A percentile compares a stretch with the other conserved stretches of the same genome.
These are phyloP conservation scores for Heliamphora pulchella DNA, from an alignment of 179 eudicot genomes.

Conservation along the genomic window DNA sequence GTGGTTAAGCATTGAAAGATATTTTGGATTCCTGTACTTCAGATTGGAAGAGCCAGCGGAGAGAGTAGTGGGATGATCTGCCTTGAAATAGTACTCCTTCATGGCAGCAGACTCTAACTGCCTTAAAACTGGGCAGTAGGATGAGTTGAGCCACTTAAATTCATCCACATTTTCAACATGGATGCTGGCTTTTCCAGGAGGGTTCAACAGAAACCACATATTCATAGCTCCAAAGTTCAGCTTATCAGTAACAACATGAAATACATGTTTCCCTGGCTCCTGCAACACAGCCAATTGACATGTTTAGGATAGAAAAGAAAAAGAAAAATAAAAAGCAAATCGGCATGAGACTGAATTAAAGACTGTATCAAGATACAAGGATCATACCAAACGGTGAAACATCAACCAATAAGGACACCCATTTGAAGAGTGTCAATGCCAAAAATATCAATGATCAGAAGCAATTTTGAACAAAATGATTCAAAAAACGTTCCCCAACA, in stretches of 20 bases:
- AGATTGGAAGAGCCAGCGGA: conserved; percentile 77
- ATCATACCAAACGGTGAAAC: background rate
- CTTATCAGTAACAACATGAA: conserved; percentile 90
- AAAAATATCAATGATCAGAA: background rate
- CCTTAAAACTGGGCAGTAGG: conserved; percentile 78
- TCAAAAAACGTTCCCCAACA: background rate
- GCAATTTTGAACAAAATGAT: background rate
- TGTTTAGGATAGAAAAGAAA: conserved; percentile 6
- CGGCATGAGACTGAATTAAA: background rate
- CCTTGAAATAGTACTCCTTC: conserved; percentile 89
- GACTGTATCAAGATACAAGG: background rate
- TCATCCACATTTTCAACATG: conserved; percentile 94
- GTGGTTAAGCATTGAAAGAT: conserved; percentile 90
- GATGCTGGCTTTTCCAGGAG: conserved; percentile 80
- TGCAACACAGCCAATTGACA: conserved; percentile 30
- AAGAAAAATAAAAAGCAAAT: background rate
- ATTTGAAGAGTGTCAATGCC: background rate
- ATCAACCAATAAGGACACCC: background rate
- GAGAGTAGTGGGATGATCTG: conserved; percentile 55
- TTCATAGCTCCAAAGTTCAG: conserved; percentile 91
- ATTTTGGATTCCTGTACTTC: conserved; percentile 90
- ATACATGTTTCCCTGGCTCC: conserved; percentile 87
- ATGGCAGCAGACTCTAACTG: conserved; percentile 82
- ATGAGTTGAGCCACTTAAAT: conserved; percentile 87
- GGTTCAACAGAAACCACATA: conserved; percentile 89